phyloP scores from a whole-genome alignment of 495 filamentous ascomycete genomes.

The Aspergillus wentii region DNA sequence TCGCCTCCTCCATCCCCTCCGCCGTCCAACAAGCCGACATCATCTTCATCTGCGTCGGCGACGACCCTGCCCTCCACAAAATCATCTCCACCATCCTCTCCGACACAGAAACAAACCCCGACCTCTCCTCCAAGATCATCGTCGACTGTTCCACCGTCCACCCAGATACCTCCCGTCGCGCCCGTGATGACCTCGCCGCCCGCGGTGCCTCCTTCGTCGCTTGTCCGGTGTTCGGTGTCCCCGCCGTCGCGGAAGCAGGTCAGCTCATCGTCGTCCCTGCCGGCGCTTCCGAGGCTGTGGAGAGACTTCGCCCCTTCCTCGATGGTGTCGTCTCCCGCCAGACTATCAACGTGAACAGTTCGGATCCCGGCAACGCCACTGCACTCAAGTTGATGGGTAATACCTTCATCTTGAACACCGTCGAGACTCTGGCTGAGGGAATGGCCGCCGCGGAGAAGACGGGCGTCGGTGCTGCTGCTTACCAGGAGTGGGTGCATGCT shows the following conservation, averaged over 20 bases:
- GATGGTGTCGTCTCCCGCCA: conserved; percentile 71
- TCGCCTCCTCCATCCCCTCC: conserved; percentile 56
- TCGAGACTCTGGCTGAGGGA: conserved; percentile 72
- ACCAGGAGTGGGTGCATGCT: conserved; percentile 61
- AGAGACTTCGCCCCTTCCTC: conserved; percentile 65
- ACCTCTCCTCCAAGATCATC: conserved; percentile 42
- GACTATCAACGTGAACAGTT: conserved; percentile 52
- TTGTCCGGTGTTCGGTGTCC: conserved; percentile 79
- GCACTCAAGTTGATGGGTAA: conserved; percentile 80
- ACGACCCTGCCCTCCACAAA: conserved; percentile 65
- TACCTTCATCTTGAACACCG: conserved; percentile 79
- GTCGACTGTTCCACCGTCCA: conserved; percentile 87
- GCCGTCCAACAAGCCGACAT: conserved; percentile 67
- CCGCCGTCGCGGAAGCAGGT: conserved; percentile 71
- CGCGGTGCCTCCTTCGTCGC: conserved; percentile 70
- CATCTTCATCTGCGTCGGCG: conserved; percentile 79
- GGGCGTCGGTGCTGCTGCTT: conserved; percentile 64
- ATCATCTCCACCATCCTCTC: conserved; percentile 45
- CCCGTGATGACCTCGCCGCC: conserved; percentile 49
- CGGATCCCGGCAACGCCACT: conserved; percentile 29
- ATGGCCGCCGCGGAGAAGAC: conserved; percentile 75
- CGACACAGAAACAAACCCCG: conserved; percentile 33
- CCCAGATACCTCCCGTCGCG: conserved; percentile 68
- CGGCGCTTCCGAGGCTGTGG: conserved; percentile 55
- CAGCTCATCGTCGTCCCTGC: conserved; percentile 73